Conservation (phyloP, 176 grass and related monocot genomes). For the Carex littledalei region DNA sequence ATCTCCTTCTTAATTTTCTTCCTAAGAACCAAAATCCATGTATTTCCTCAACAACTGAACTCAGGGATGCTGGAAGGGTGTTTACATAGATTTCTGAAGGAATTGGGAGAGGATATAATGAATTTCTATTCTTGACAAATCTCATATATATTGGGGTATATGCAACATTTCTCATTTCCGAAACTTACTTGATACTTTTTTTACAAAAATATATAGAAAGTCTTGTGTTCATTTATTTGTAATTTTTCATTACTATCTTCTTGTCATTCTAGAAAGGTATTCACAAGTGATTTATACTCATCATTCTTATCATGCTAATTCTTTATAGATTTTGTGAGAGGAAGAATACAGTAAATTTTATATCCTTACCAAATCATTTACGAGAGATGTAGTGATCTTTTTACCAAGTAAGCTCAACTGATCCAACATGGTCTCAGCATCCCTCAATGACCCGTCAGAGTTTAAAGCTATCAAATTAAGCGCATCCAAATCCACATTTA, state of each 20-base stretch:
- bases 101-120: neutral
- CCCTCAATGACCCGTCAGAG: conserved; percentile 85
- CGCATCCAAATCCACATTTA: conserved; percentile 84
- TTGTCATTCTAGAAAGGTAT: neutral
- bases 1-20: neutral
- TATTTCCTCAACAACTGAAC: neutral
- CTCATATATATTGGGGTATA: neutral
- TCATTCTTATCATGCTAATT: neutral
- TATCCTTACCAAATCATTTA: conserved; percentile 77
- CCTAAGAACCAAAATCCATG: neutral
- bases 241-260: neutral
- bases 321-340: neutral
- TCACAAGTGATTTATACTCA: neutral
- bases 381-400: conserved; percentile 75
- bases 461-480: conserved; percentile 81
- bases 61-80: neutral
- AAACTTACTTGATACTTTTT: neutral
- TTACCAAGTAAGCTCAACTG: conserved; percentile 91
- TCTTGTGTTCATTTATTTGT: neutral
- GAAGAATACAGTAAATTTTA: conserved; percentile 12
- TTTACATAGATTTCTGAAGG: neutral
- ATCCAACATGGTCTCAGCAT: conserved; percentile 96
- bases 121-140: neutral
- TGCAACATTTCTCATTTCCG: neutral
- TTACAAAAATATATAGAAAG: neutral